Evolutionary conservation across 1,284 basidiomycete genomes (phyloP), one percentile per base, ranked within the genome.

Genomic region (Trametes pubescens): DNA sequence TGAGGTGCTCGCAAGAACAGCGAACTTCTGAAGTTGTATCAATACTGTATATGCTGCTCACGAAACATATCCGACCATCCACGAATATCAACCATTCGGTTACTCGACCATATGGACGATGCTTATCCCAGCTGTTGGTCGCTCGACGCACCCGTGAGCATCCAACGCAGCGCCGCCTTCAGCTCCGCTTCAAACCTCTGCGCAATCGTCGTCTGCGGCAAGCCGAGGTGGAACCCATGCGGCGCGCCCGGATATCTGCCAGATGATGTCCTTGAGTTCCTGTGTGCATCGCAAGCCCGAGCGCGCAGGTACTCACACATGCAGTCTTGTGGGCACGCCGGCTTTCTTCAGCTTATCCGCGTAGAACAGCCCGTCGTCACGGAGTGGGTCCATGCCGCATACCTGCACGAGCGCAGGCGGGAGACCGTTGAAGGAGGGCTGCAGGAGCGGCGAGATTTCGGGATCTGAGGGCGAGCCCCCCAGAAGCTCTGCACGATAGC

Each of bases 301-400:
- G 29, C 3, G 29, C 29, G 29, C 29, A 32, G 29, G 51, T 14
- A 49, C 67, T 56, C 57, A 72, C 69, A 67, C 47, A 29, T 68
- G 62, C 4, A 70, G 13, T 40, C 57, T 64, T 8, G 68, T 71
- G 24, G 55, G 43, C 7, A 70, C 67, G 24, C 67, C 68, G 7
- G 58, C 59, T 8, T 65, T 66, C 34, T 61, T 58, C 11, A 72
- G 58, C 32, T 66, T 21, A 47, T 61, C 59, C 32, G 66, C 67
- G 54, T 70, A 72, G 11, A 71, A 38, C 9, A 71, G 53, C 9
- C 61, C 71, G 34, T 72, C 70, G 52, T 72, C 70, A 9, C 71
- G 57, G 22, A 69, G 43, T 4, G 66, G 66, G 55, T 72, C 71
- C 9, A 51, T 38, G 7, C 70, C 68, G 24, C 43, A 48, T 13